Evolutionary conservation across 345 rosid genomes (phyloP), one percentile per base, ranked within the genome.

Genomic region (Syzygium oleosum): DNA sequence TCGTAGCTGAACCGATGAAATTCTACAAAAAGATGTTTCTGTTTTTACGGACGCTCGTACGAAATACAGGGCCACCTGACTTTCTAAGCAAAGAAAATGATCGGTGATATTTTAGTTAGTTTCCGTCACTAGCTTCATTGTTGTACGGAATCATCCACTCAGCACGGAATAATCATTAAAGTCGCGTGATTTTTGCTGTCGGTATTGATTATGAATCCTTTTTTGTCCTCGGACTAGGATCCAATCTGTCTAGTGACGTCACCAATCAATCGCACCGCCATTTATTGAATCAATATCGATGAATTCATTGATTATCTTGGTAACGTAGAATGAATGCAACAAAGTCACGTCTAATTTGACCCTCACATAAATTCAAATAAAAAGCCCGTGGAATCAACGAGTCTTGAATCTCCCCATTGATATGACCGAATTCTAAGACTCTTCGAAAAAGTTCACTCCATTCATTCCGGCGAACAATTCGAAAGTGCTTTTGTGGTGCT

Each of bases 1-100:
- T 16, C 1, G 2, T 3, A 31, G 31, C 38, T 16, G 21, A 65
- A 2, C 13, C 6, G 4, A 2, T 3, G 6, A 0, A 31, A 3
- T 19, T 65, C 12, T 31, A 4, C 31, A 9, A 31, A 29, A 15
- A 7, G 1, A 2, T 4, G 16, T 31, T 31, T 31, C 6, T 31
- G 1, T 31, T 17, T 16, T 3, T 31, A 31, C 41, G 3, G 4
- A 4, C 4, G 9, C 23, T 65, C 34, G 3, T 65, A 2, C 22
- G 17, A 9, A 65, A 16, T 55, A 9, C 19, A 16, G 17, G 3
- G 16, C 22, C 8, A 8, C 10, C 6, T 0, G 6, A 65, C 22
- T 65, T 65, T 65, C 43, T 65, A 31, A 65, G 5, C 31, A 31
- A 16, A 65, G 17, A 12, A 8, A 1, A 31, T 34, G 10, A 65